Evolutionary conservation across 495 filamentous ascomycete genomes (phyloP).

Genomic region (Penicillium canescens): DNA sequence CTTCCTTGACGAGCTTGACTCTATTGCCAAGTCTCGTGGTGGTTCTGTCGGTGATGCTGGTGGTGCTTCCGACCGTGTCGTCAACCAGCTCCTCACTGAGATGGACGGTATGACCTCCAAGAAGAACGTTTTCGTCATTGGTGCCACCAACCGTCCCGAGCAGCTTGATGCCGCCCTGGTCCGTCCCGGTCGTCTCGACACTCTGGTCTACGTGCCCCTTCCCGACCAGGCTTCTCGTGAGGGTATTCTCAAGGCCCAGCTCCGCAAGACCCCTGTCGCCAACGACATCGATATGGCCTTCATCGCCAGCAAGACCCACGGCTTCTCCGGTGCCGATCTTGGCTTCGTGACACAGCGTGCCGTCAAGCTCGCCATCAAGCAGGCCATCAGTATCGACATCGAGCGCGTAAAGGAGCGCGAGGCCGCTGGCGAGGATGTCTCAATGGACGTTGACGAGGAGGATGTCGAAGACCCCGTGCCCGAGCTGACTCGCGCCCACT

Average conservation of each 20-base stretch:
- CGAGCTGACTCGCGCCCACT: constrained; percentile 91
- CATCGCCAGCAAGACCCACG: constrained; percentile 96
- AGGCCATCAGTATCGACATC: constrained; percentile 87
- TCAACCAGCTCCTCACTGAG: constrained; percentile 98
- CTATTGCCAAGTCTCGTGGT: constrained; percentile 98
- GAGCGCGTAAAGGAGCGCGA: constrained; percentile 86
- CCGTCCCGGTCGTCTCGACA: constrained; percentile 97
- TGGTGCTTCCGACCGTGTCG: constrained; percentile 97
- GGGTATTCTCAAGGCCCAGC: constrained; percentile 89
- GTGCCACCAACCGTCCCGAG: constrained; percentile 97
- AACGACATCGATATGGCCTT: constrained; percentile 82
- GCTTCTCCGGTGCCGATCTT: constrained; percentile 99
- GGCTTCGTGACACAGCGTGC: constrained; percentile 98
- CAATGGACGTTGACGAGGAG: constrained; percentile 75
- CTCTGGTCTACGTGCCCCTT: constrained; percentile 94
- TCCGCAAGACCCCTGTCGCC: constrained; percentile 95
- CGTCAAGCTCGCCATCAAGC: constrained; percentile 98
- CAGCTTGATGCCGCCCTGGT: constrained; percentile 97
- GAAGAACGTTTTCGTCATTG: constrained; percentile 99
- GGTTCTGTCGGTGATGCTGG: constrained; percentile 96
- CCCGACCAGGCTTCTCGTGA: constrained; percentile 87
- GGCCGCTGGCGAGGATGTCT: constrained; percentile 75
- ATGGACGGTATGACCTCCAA: constrained; percentile 99
- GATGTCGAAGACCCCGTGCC: constrained; percentile 94
- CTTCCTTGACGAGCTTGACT: constrained; percentile 98